These are phyloP conservation scores for Cladosporium sp. DNA, from an alignment of 2,329 filamentous ascomycete species.

Conservation along the genomic window DNA sequence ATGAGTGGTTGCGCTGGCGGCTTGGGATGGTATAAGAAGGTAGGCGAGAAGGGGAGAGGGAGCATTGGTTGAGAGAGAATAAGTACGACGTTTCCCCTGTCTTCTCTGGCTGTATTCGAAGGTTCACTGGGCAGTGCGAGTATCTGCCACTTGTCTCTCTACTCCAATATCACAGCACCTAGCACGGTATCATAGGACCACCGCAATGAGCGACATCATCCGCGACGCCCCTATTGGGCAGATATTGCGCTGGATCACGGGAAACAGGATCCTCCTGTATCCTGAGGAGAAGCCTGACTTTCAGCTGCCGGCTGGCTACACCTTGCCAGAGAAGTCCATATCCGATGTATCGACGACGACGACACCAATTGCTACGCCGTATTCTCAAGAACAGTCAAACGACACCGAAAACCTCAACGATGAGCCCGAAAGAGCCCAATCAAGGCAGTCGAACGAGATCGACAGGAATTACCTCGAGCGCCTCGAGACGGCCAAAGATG, in stretches of 20 bases:
- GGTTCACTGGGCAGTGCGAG: no score
- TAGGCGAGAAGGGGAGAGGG: no score
- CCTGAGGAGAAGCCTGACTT: slow-evolving; percentile 55
- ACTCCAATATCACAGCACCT: no score
- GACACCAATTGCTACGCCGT: neutral
- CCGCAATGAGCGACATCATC: slow-evolving; percentile 26
- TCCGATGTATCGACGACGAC: neutral
- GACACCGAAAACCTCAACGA: slow-evolving; percentile 29
- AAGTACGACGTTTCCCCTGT: no score
- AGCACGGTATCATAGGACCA: no score
- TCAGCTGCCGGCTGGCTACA: slow-evolving; percentile 41
- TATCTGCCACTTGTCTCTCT: no score
- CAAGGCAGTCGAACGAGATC: slow-evolving; percentile 5
- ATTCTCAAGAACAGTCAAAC: slow-evolving; percentile 9
- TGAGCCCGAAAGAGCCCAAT: slow-evolving; percentile 27
- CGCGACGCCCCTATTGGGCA: slow-evolving; percentile 56
- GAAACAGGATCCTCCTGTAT: slow-evolving; percentile 50
- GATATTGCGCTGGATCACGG: slow-evolving; percentile 49
- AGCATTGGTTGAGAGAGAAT: no score
- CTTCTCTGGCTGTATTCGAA: no score
- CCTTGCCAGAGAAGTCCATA: neutral
- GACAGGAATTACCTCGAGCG: slow-evolving; percentile 73
- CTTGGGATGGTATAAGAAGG: no score
- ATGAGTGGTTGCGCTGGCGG: no score
- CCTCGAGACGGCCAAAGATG: slow-evolving; percentile 86